These are phyloP conservation scores for Xylariaceae sp. DNA, from an alignment of 2,329 filamentous ascomycete species.

Conservation along the genomic window DNA sequence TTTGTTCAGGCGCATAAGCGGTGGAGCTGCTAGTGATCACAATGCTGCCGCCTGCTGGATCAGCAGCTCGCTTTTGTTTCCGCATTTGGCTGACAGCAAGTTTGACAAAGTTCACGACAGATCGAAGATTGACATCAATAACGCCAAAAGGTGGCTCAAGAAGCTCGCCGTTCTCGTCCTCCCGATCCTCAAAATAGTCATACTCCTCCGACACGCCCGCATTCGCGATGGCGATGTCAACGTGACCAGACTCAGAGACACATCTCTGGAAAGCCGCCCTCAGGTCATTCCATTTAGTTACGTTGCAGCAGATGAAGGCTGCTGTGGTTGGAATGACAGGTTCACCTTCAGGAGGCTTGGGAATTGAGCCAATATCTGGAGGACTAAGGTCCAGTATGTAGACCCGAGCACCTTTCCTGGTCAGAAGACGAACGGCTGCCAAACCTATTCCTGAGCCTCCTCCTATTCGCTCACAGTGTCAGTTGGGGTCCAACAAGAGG, in stretches of 20 bases:
- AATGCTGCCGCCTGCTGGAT: conserved; percentile 38
- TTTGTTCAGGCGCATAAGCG: conserved; percentile 45
- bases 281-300: conserved; percentile 37
- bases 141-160: conserved; percentile 33
- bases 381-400: not conserved
- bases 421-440: not conserved
- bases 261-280: conserved; percentile 17
- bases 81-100: conserved; percentile 38
- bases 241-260: conserved; percentile 26
- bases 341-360: not conserved
- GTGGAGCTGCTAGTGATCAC: conserved; percentile 46
- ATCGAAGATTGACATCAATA: conserved; percentile 44
- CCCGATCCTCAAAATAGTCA: conserved; percentile 41
- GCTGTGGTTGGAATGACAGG: not conserved
- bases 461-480: not conserved
- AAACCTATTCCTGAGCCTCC: not conserved
- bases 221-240: conserved; percentile 44
- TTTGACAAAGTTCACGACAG: conserved; percentile 42
- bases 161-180: conserved; percentile 34
- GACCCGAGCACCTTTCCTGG: not conserved
- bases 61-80: conserved; percentile 4
- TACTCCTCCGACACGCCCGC: conserved; percentile 43
- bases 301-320: conserved; percentile 34
- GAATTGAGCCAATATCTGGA: not conserved
- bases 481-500: not conserved